Percentiles rank a stretch among this genome's conserved stretches.
Evolutionary conservation across 2,329 filamentous ascomycete genomes (phyloP).

Genomic region (Aspergillus clavatus): DNA sequence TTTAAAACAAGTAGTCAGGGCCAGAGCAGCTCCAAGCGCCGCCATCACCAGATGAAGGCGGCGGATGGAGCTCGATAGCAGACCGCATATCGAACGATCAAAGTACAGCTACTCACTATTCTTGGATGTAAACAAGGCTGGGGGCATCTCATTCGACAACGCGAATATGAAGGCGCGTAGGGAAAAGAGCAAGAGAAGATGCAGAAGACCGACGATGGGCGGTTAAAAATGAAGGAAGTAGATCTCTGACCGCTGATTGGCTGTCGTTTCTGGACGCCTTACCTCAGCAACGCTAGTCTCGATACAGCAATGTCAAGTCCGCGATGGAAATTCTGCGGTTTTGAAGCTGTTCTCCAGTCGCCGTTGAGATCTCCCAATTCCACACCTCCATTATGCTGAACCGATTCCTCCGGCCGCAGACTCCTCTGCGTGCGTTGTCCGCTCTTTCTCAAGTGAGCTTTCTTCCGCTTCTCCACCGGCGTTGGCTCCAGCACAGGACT

Average conservation of each 20-base stretch:
- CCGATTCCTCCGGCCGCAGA: conserved; percentile 41
- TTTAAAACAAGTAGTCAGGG: conserved; percentile 14
- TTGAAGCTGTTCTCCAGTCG: conserved; percentile 10
- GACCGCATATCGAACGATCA: conserved; percentile 14
- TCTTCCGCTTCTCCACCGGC: conserved; percentile 6
- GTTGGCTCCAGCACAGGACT: conserved; percentile 1
- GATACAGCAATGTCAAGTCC: conserved; percentile 17
- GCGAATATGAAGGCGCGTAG: conserved; percentile 1
- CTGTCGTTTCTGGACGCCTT: conserved; percentile 14
- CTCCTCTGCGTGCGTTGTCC: conserved; percentile 39
- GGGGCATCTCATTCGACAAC: not conserved
- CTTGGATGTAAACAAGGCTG: not conserved
- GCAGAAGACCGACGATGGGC: not conserved
- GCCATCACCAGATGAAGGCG: conserved; percentile 23
- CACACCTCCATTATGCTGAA: conserved; percentile 37
- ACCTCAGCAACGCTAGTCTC: conserved; percentile 27
- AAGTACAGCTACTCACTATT: not conserved
- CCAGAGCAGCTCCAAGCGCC: conserved; percentile 27
- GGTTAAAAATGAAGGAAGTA: conserved; percentile 11
- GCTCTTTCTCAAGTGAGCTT: conserved; percentile 32
- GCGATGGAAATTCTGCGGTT: conserved; percentile 35
- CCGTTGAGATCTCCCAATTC: conserved; percentile 15
- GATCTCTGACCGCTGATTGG: conserved; percentile 23
- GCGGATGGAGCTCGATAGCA: conserved; percentile 20
- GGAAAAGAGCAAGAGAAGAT: not conserved